Conservation (phyloP, 192 early-diverging fungal genomes). For the Coemansia sp. region DNA sequence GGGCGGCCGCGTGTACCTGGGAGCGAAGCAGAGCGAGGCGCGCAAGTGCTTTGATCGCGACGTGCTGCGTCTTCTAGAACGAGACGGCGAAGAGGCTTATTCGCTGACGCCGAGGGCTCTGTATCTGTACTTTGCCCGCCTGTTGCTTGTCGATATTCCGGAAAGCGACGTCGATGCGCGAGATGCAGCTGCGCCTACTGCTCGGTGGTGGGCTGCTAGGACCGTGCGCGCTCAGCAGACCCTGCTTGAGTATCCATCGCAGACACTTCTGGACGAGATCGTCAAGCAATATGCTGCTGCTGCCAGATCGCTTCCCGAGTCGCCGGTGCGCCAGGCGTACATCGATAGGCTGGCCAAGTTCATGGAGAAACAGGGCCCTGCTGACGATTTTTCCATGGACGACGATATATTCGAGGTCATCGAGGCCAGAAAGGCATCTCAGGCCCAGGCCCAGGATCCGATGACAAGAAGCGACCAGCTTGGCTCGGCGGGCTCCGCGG, state of each 20-base stretch:
- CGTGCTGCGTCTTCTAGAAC: conserved; percentile 56
- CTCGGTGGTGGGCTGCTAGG: conserved; percentile 75
- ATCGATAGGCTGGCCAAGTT: background rate
- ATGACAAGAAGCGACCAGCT: conserved; percentile 9
- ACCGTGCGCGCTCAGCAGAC: conserved; percentile 72
- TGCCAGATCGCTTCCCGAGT: conserved; percentile 12
- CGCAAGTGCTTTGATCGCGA: conserved; percentile 24
- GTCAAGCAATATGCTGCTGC: conserved; percentile 15
- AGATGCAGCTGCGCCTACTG: conserved; percentile 27
- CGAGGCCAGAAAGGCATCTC: background rate
- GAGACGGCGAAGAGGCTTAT: conserved; percentile 85
- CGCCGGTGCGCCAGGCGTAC: conserved; percentile 14
- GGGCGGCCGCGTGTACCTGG: conserved; percentile 38
- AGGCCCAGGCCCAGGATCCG: background rate
- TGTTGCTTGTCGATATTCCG: conserved; percentile 61
- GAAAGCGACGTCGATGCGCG: conserved; percentile 13
- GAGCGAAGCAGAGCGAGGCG: conserved; percentile 37
- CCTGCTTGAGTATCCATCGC: conserved; percentile 47
- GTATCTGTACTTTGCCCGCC: conserved; percentile 64
- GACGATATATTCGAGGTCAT: background rate
- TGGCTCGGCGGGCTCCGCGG: background rate
- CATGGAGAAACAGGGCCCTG: background rate
- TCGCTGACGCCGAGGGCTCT: conserved; percentile 66
- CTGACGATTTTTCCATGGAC: background rate
- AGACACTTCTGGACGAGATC: conserved; percentile 58